Evolutionary conservation across 2,329 filamentous ascomycete genomes (phyloP).

Genomic region (Chrysosporium queenslandicum): DNA sequence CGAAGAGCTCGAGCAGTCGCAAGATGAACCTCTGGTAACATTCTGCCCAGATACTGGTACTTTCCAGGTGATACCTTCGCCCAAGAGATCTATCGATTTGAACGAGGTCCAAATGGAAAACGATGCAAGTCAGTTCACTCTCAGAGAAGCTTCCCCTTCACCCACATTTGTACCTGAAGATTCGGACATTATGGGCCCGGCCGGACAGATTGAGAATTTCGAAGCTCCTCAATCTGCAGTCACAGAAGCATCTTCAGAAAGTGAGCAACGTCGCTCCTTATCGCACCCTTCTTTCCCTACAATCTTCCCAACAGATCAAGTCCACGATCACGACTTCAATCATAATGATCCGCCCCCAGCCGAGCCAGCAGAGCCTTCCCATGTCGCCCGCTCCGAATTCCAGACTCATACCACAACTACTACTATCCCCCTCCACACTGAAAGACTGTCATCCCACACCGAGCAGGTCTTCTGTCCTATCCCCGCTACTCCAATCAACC

Average conservation of each 20-base stretch:
- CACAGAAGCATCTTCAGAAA: background rate
- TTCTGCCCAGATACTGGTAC: constrained; percentile 39
- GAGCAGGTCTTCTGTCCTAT: constrained; percentile 23
- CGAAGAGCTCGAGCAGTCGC: constrained; percentile 6
- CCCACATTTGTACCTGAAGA: background rate
- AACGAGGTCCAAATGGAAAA: background rate
- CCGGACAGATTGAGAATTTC: background rate
- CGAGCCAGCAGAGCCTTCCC: background rate
- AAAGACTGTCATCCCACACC: constrained; percentile 18
- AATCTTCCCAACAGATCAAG: background rate
- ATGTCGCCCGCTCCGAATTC: constrained; percentile 2
- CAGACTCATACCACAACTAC: constrained; percentile 22
- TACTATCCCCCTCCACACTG: constrained; percentile 27
- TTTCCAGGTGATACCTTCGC: constrained; percentile 34
- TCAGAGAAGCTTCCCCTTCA: background rate
- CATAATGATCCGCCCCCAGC: background rate
- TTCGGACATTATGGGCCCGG: background rate
- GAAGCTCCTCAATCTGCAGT: background rate
- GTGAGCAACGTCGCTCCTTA: background rate
- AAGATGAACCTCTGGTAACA: constrained; percentile 31
- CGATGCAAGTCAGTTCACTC: background rate
- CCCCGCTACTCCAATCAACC: constrained; percentile 37
- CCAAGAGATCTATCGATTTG: constrained; percentile 8
- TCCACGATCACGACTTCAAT: background rate
- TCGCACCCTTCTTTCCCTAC: background rate